Evolutionary conservation across 2,329 filamentous ascomycete species (phyloP), one percentile per base, ranked within the genome.

Genomic region (Teratosphaeria pseudoeucalypti): DNA sequence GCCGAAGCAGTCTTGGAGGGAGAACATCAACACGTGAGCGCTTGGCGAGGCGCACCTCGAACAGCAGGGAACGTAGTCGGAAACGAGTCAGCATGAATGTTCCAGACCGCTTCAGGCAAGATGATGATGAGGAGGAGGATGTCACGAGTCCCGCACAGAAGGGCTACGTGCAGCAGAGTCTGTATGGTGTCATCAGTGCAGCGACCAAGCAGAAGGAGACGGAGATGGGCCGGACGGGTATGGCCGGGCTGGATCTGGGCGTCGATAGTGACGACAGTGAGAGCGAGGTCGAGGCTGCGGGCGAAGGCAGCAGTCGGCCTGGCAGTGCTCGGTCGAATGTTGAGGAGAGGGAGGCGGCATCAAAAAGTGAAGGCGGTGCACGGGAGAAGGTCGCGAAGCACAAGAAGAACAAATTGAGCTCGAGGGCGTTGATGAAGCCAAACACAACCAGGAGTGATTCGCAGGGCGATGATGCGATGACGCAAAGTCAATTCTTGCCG

Each of bases 181-280:
- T 97, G 58, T 95, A 96, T 73, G 91, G 90, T 58, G 84, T 97
- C 75, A 92, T 97, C 65, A 89, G 92, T 6, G 90, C 90, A 16
- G 90, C 90, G 54, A 34, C 29, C 34, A 52, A 55, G 43, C 90
- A 91, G 6, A 92, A 90, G 34, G 85, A 85, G 47, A 37, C 34
- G 49, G 23, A 34, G 52, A 34, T 39, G 34, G 52, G 43, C 34
- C 43, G 23, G 26, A 23, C 26, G 14, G 49, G 43, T 54, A 54
- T 43, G 61, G 86, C 88, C 57, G 88, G 53, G 14, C n/a, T 49
- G 43, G 43, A 95, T 74, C 91, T 95, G 70, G 86, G 88, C 43
- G 92, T 94, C 65, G 91, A 77, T 49, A 94, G 89, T 66, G 90
- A 92, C 9, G 53, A 54, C 66, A 91, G 91, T 64, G 87, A 89